Conservation (phyloP, 371 early-diverging fungal genomes). For the Zancudomyces culisetae region DNA sequence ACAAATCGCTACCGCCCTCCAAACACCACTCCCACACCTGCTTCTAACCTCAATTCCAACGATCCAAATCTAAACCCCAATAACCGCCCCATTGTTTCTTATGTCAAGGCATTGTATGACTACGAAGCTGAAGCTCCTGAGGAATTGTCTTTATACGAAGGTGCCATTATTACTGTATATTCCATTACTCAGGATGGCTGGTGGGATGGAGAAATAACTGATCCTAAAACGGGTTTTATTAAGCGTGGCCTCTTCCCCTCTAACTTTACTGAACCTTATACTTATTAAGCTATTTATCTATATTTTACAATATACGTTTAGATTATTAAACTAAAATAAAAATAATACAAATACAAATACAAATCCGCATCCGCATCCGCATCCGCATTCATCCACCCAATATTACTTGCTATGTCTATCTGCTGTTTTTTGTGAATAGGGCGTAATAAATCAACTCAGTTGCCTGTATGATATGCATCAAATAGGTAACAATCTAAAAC, state of each 20-base stretch:
- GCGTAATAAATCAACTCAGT: too few relatives aligned
- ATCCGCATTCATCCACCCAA: too few relatives aligned
- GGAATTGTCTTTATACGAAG: slow-evolving; percentile 53
- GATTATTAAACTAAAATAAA: too few relatives aligned
- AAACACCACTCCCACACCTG: background rate
- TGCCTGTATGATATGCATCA: too few relatives aligned
- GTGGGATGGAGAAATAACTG: slow-evolving; percentile 51
- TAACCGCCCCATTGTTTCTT: slow-evolving; percentile 7
- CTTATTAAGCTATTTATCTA: background rate
- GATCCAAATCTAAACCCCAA: background rate
- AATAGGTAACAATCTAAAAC: too few relatives aligned
- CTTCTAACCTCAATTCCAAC: background rate
- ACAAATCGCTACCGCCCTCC: background rate
- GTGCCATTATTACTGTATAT: slow-evolving; percentile 54
- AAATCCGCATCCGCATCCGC: too few relatives aligned
- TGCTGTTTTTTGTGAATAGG: too few relatives aligned
- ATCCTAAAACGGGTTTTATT: slow-evolving; percentile 14
- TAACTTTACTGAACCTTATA: slow-evolving; percentile 33
- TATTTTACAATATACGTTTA: too few relatives aligned
- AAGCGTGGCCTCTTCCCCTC: slow-evolving; percentile 37
- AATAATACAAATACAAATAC: too few relatives aligned
- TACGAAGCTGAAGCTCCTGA: slow-evolving; percentile 57
- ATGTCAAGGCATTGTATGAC: slow-evolving; percentile 65
- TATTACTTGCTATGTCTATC: too few relatives aligned
- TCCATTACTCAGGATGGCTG: slow-evolving; percentile 40